Conservation (phyloP, 2,329 filamentous ascomycete genomes). For the Hortaea sp. region DNA sequence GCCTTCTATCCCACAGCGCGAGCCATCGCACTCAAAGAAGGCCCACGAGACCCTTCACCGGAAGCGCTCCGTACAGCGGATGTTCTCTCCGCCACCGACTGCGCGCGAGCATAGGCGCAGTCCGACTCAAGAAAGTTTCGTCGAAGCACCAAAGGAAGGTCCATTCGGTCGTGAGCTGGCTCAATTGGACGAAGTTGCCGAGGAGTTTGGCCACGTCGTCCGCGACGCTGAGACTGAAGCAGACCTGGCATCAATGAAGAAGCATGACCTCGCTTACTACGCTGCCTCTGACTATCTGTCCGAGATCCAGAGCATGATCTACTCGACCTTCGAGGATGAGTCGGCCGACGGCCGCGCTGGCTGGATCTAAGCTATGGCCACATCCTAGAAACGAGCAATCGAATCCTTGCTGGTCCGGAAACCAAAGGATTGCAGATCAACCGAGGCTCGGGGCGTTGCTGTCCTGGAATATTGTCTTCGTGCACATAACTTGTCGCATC, state of each 20-base stretch:
- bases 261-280: constrained; percentile 62
- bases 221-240: constrained; percentile 58
- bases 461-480: constrained; percentile 4
- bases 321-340: constrained; percentile 28
- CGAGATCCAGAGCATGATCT: constrained; percentile 64
- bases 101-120: constrained; percentile 1
- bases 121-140: constrained; percentile 12
- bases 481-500: constrained; percentile 3
- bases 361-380: constrained; percentile 6
- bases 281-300: constrained; percentile 72
- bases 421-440: constrained; percentile 20
- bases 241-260: constrained; percentile 53
- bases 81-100: constrained; percentile 35
- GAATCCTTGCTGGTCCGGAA: constrained; percentile 15
- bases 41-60: constrained; percentile 67
- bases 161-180: constrained; percentile 86
- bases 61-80: constrained; percentile 48
- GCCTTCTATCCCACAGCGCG: constrained; percentile 65
- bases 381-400: constrained; percentile 13
- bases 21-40: constrained; percentile 82
- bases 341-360: constrained; percentile 14
- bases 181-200: constrained; percentile 84
- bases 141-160: constrained; percentile 40
- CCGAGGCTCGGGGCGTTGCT: constrained; percentile 1
- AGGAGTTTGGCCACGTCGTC: constrained; percentile 61